Evolutionary conservation across 2,329 filamentous ascomycete species (phyloP).

Genomic region (Fusarium mangiferae): DNA sequence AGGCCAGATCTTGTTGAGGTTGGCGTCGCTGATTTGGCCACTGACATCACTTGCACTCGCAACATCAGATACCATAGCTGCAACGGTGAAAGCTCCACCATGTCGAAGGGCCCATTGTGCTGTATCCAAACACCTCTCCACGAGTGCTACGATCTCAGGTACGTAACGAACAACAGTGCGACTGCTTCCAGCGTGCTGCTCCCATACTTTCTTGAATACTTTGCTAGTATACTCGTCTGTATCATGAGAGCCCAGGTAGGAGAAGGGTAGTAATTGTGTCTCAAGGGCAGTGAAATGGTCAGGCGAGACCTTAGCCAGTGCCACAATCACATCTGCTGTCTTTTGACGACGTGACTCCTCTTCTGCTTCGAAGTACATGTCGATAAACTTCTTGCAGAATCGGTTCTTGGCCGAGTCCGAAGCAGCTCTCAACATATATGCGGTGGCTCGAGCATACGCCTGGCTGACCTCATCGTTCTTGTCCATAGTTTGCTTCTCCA

Average conservation of each 20-base stretch:
- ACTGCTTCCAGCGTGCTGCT: slow-evolving; percentile 86
- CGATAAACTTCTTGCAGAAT: slow-evolving; percentile 66
- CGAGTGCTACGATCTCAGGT: slow-evolving; percentile 79
- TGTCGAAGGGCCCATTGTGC: slow-evolving; percentile 93
- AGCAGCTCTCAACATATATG: slow-evolving; percentile 78
- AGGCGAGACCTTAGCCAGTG: slow-evolving; percentile 85
- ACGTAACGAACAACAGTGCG: slow-evolving; percentile 86
- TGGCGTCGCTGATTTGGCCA: slow-evolving; percentile 68
- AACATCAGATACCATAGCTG: slow-evolving; percentile 76
- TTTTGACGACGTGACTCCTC: slow-evolving; percentile 80
- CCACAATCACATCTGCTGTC: slow-evolving; percentile 83
- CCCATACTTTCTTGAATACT: slow-evolving; percentile 87
- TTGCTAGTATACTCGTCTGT: slow-evolving; percentile 81
- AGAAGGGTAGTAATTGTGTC: slow-evolving; percentile 80
- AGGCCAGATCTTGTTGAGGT: slow-evolving; percentile 79
- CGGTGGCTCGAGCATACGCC: slow-evolving; percentile 86
- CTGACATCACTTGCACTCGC: slow-evolving; percentile 66
- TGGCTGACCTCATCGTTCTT: slow-evolving; percentile 93
- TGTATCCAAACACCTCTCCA: slow-evolving; percentile 75
- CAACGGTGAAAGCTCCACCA: slow-evolving; percentile 82
- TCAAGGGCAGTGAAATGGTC: slow-evolving; percentile 87
- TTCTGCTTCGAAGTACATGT: slow-evolving; percentile 84
- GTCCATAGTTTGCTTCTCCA: slow-evolving; percentile 86
- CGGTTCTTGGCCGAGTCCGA: slow-evolving; percentile 60
- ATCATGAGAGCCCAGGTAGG: slow-evolving; percentile 90